Base-by-base conservation (phyloP, 1,139 yeast species). In the Nakaseomyces bracarensis region DNA sequence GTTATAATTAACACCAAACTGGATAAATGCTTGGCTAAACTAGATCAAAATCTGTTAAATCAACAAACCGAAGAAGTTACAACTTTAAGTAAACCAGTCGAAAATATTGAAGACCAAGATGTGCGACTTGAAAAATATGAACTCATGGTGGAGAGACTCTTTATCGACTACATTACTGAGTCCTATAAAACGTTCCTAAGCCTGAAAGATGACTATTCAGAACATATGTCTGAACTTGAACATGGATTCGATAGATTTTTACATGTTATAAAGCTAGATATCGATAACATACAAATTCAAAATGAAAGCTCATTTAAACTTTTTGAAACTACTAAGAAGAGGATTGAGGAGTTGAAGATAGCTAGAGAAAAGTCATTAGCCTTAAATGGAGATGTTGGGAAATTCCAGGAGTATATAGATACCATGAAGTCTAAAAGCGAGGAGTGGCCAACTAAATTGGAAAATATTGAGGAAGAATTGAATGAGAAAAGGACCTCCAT, bases 371-470 rank as follows among this genome's bases (percentile, higher is more conserved):
- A 81, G 56, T 69, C 78, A 6, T 69, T 67, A 44, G 86, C 86
- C 0, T 65, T 87, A 44, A 82, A 81, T 51, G 75, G 77, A 45
- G 96, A 87, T 62, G 68, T 82, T 36, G 66, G 69, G 38, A 82
- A 82, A 58, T 82, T 84, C 57, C 72, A 76, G 52, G 81, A 77
- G 15, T 84, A 82, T 55, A 78, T 83, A 40, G 78, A 77, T 39
- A 70, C 77, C 9, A 79, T 83, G 74, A 77, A 79, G 49, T 66
- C 69, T 26, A 69, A 85, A 45, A 81, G 80, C 53, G 55, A 64
- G 5, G 79, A 78, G 57, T 82, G 94, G 93, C 68, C 72, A 2
- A 66, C 66, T 22, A 72, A 76, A 33, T 58, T 82, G 42, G 68
- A 69, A 19, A 76, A 77, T 50, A 72, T 82, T 44, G 67, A 69